Conservation (phyloP, 805 yeast genomes). For the Candida khao-thaluensis region DNA sequence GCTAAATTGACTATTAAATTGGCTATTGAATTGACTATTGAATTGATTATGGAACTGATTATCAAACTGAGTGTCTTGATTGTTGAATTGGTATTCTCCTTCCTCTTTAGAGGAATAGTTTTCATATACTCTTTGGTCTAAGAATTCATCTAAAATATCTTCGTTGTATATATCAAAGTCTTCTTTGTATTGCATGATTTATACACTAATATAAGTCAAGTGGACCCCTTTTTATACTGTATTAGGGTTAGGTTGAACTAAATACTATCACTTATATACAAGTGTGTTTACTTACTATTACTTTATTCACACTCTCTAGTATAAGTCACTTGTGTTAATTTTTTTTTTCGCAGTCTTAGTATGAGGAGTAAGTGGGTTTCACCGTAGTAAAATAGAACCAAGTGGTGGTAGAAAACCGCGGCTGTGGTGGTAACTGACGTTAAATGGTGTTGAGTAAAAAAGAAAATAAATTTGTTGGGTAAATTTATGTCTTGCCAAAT, state of each 20-base stretch:
- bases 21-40: slow-evolving; percentile 7
- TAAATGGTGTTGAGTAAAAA: slow-evolving; percentile 4
- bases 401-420: neutral
- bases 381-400: too few relatives aligned
- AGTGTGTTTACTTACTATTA: too few relatives aligned
- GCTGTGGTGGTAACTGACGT: neutral
- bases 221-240: too few relatives aligned
- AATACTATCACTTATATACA: neutral
- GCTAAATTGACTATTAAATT: slow-evolving; percentile 2
- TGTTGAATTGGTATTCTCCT: neutral
- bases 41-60: slow-evolving; percentile 6
- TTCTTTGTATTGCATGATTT: slow-evolving; percentile 5
- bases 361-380: too few relatives aligned
- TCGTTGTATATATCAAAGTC: slow-evolving; percentile 24
- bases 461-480: slow-evolving; percentile 7
- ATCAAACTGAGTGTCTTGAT: slow-evolving; percentile 4
- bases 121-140: slow-evolving; percentile 53
- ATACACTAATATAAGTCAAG: too few relatives aligned
- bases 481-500: neutral
- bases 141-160: slow-evolving; percentile 57
- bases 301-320: too few relatives aligned
- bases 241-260: neutral
- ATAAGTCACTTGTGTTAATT: neutral
- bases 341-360: slow-evolving; percentile 2
- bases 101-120: slow-evolving; percentile 16